Base-by-base conservation (phyloP, 2,329 filamentous ascomycete genomes). In the Didymella pinodella region DNA sequence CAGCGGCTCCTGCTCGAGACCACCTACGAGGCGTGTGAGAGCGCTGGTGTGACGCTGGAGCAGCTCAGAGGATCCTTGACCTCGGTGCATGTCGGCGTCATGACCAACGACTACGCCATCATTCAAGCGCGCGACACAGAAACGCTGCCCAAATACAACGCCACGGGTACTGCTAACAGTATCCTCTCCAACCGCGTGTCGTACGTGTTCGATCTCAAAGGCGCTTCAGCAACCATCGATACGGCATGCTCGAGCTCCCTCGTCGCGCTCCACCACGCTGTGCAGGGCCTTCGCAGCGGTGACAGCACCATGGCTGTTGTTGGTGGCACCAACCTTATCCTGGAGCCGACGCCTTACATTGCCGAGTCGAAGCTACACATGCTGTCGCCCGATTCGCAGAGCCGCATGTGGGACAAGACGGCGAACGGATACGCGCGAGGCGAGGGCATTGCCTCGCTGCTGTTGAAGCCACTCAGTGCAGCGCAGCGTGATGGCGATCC, bases 401-500 rank as follows among this genome's bases (percentile, higher is more conserved):
- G 8, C 11, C 16, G 14, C 18, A 18, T 69, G 26, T 79, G 72
- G 52, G 87, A 88, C 64, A 70, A 78, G 11, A 78, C 80, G 0
- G 88, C 85, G 11, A 84, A 85, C 57, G 88, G 88, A 0, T 90
- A 89, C 65, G 86, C 84, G 0, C 80, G 87, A 38, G 88, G 86
- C 1, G 88, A 90, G 66, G 88, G 87, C 0, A 77, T 85, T 2
- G 65, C 55, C 2, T 61, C 55, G 10, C 40, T 76, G 4, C 48
- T 76, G 31, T 60, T 76, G 4, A 75, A 75, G 38, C 64, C 18
- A 14, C 12, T 48, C 3, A 10, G n/a, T 4, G 3, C 2, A 26
- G 46, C 46, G 2, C 25, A 36, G 5, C 7, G 2, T 4, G 47
- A 49, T 28, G 47, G 47, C 2, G 47, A 49, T 16, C 18, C 10